Percentiles rank a stretch among this genome's conserved stretches.
phyloP scores from a whole-genome alignment of 768 basidiomycete species.

The Dendrothele bispora region DNA sequence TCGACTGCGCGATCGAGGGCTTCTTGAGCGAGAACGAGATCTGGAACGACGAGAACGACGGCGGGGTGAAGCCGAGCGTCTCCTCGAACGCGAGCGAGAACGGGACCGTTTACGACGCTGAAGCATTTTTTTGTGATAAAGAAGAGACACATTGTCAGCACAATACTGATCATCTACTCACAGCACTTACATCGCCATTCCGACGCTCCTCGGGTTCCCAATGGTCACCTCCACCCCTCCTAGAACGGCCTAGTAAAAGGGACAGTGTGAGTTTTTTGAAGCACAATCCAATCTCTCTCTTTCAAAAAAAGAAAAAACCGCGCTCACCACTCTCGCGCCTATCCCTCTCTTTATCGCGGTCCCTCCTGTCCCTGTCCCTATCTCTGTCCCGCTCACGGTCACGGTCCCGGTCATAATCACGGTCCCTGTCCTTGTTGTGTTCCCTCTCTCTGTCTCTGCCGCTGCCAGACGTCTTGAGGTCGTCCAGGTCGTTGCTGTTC shows the following conservation, averaged over 20 bases:
- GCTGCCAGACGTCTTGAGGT: slow-evolving; percentile 58
- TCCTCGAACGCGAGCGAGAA: slow-evolving; percentile 63
- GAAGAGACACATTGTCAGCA: too few relatives aligned
- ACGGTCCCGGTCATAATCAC: slow-evolving; percentile 40
- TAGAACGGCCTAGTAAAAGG: slow-evolving; percentile 30
- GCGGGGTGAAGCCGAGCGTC: slow-evolving; percentile 66
- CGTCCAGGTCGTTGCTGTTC: slow-evolving; percentile 56
- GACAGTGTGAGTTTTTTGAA: not conserved
- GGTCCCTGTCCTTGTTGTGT: slow-evolving; percentile 38
- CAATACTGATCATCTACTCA: too few relatives aligned
- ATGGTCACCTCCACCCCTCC: slow-evolving; percentile 62
- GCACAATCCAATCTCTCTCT: too few relatives aligned
- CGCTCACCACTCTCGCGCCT: slow-evolving; percentile 53
- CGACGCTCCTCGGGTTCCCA: slow-evolving; percentile 85
- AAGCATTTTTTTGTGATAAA: too few relatives aligned
- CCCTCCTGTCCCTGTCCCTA: slow-evolving; percentile 37
- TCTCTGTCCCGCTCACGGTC: slow-evolving; percentile 47
- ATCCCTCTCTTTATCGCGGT: slow-evolving; percentile 44
- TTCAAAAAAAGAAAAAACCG: slow-evolving; percentile 2
- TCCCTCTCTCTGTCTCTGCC: slow-evolving; percentile 33
- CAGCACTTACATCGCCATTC: slow-evolving; percentile 61
- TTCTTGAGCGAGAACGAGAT: slow-evolving; percentile 58
- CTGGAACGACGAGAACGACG: slow-evolving; percentile 60
- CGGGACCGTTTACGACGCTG: slow-evolving; percentile 73
- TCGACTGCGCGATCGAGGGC: slow-evolving; percentile 53